These are phyloP conservation scores for Cladosporium sp. DNA, from an alignment of 2,329 filamentous ascomycete species.

Conservation along the genomic window DNA sequence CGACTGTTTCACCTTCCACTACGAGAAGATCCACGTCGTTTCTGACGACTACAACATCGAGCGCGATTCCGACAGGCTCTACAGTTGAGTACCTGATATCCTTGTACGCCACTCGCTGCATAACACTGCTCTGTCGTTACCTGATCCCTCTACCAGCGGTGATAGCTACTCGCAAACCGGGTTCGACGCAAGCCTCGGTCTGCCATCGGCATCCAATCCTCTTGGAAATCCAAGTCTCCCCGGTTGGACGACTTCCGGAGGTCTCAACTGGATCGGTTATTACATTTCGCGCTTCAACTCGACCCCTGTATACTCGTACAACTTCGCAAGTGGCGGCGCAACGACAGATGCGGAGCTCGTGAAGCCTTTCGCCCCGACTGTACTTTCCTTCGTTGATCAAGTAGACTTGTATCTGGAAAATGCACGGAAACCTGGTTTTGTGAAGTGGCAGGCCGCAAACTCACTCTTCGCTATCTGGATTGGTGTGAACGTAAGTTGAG, in stretches of 20 bases:
- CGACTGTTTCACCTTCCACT: not conserved
- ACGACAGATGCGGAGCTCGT: slow-evolving; percentile 46
- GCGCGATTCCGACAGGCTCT: not conserved
- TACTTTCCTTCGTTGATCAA: slow-evolving; percentile 50
- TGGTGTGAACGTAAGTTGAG: slow-evolving; percentile 43
- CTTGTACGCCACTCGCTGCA: not conserved
- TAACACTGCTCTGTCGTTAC: slow-evolving; percentile 2
- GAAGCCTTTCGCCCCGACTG: slow-evolving; percentile 44
- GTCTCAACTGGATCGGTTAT: slow-evolving; percentile 54
- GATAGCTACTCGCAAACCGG: slow-evolving; percentile 58
- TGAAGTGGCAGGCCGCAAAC: slow-evolving; percentile 40
- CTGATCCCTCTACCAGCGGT: slow-evolving; percentile 35
- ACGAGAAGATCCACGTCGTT: not conserved
- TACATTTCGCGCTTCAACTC: slow-evolving; percentile 42
- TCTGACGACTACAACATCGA: not conserved
- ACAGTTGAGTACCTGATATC: slow-evolving; percentile 5
- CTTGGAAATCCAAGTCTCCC: slow-evolving; percentile 58
- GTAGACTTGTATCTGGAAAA: slow-evolving; percentile 40
- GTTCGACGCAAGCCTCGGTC: slow-evolving; percentile 49
- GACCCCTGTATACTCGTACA: slow-evolving; percentile 46
- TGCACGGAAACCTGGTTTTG: slow-evolving; percentile 11
- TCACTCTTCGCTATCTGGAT: slow-evolving; percentile 38
- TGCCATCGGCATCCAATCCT: slow-evolving; percentile 51
- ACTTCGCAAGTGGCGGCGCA: slow-evolving; percentile 47
- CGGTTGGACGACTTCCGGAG: slow-evolving; percentile 31